phyloP scores from a whole-genome alignment of 345 rosid species.

The Populus euphratica region DNA sequence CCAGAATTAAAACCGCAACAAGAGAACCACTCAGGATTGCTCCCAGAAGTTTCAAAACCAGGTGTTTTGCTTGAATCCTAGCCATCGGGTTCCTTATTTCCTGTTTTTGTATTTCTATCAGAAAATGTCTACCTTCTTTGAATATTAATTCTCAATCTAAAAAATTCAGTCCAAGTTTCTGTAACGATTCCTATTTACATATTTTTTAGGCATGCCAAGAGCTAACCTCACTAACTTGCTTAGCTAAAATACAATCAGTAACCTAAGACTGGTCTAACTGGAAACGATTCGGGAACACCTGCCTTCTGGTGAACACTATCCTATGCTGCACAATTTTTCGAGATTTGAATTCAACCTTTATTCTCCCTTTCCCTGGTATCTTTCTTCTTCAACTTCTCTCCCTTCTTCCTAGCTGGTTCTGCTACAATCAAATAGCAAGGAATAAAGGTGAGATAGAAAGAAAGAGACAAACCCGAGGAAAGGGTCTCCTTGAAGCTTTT shows the following conservation, averaged over 20 bases:
- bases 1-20: conserved; percentile 14
- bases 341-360: neutral
- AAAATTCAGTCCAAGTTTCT: neutral
- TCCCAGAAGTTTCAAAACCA: conserved; percentile 12
- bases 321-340: neutral
- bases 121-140: neutral
- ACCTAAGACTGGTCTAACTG: neutral
- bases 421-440: neutral
- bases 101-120: neutral
- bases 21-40: conserved; percentile 14
- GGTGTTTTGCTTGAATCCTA: neutral
- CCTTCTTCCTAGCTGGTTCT: neutral
- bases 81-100: conserved; percentile 15
- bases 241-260: neutral
- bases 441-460: neutral
- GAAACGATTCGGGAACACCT: neutral
- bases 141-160: neutral
- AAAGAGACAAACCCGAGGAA: neutral
- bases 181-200: neutral
- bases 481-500: neutral
- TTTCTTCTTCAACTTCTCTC: neutral
- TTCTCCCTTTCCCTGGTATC: neutral
- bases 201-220: neutral
- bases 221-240: neutral
- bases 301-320: neutral